Percentiles rank a stretch among this genome's conserved stretches.
Conservation (phyloP, 2,329 filamentous ascomycete genomes). For the Penicillium freii region DNA sequence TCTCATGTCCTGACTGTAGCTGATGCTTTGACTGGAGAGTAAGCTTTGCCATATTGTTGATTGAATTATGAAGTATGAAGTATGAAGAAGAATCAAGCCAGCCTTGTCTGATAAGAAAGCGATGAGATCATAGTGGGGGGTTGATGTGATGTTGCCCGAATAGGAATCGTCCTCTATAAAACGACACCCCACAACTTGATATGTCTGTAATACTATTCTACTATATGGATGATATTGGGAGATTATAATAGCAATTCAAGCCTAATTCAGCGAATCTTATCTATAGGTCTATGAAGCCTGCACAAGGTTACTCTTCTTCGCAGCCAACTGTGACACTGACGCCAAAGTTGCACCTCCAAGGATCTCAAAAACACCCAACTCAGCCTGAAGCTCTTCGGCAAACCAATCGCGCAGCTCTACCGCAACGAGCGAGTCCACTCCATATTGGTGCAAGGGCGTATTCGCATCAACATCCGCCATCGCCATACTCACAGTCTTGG, state of each 20-base stretch:
- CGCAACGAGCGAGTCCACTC: constrained; percentile 46
- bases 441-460: constrained; percentile 33
- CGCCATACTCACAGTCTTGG: constrained; percentile 34
- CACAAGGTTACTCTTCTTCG: background rate
- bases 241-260: background rate
- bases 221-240: too few species aligned
- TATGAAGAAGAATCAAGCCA: background rate
- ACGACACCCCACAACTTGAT: background rate
- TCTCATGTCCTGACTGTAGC: constrained; percentile 60
- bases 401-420: constrained; percentile 48
- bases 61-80: background rate
- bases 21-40: constrained; percentile 44
- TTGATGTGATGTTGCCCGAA: background rate
- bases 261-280: background rate
- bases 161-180: background rate
- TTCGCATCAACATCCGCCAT: constrained; percentile 29
- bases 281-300: background rate
- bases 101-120: background rate
- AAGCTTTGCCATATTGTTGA: constrained; percentile 18
- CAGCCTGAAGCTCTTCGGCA: constrained; percentile 30
- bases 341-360: constrained; percentile 31
- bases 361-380: constrained; percentile 41
- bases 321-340: background rate
- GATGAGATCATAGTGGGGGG: background rate
- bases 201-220: too few species aligned